phyloP scores from a whole-genome alignment of 768 basidiomycete genomes.

The Suillus alpinus region DNA sequence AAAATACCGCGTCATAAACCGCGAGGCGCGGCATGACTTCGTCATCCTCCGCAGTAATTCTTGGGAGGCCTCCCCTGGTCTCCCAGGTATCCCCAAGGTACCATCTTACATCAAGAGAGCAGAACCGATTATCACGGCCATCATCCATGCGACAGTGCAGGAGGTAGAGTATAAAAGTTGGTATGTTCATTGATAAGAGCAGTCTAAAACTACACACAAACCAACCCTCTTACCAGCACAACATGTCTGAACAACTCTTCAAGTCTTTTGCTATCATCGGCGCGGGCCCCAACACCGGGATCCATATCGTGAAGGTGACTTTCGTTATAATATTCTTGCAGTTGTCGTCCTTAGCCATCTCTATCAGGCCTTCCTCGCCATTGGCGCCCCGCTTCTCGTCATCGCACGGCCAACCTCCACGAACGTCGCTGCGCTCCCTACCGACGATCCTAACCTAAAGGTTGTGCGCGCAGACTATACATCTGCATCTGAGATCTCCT shows the following conservation, averaged over 20 bases:
- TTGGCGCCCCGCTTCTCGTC: conserved; percentile 7
- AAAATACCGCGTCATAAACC: too few species aligned
- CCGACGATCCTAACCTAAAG: conserved; percentile 6
- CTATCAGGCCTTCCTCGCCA: conserved; percentile 6
- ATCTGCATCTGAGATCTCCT: conserved; percentile 8
- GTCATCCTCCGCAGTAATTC: too few species aligned
- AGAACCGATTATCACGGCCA: too few species aligned
- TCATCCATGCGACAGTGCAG: too few species aligned
- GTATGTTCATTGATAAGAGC: too few species aligned
- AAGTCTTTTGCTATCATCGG: conserved; percentile 8
- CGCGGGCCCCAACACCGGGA: conserved; percentile 1
- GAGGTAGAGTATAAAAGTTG: too few species aligned
- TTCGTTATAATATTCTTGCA: too few species aligned
- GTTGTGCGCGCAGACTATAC: too few species aligned
- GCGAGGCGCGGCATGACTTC: too few species aligned
- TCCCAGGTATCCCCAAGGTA: too few species aligned
- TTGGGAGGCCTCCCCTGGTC: too few species aligned
- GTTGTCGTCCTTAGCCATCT: not conserved
- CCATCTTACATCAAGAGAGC: too few species aligned
- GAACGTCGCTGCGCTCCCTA: conserved; percentile 8
- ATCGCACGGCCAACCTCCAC: conserved; percentile 4
- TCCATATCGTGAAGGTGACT: conserved; percentile 6
- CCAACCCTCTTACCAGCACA: conserved; percentile 25
- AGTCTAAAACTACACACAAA: conserved; percentile 4
- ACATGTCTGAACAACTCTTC: conserved; percentile 2